These are phyloP conservation scores for Neonothopanus nambi DNA, from an alignment of 1,284 basidiomycete species.

Conservation along the genomic window DNA sequence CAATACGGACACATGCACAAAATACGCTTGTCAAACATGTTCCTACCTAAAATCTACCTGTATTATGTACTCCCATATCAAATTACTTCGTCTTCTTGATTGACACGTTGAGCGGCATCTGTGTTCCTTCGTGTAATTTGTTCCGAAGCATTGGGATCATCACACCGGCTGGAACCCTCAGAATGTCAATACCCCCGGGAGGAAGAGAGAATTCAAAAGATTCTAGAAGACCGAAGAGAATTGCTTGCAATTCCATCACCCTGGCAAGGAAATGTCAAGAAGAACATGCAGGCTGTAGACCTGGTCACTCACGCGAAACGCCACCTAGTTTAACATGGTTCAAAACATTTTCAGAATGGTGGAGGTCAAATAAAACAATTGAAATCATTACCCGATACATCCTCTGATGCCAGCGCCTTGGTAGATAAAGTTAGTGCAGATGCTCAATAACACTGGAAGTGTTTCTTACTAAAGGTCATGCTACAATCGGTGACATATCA, in stretches of 20 bases:
- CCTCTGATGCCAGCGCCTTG: slow-evolving; percentile 11
- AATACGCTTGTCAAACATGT: slow-evolving; percentile 69
- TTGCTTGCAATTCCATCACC: slow-evolving; percentile 13
- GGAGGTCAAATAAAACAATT: not conserved
- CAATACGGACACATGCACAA: slow-evolving; percentile 77
- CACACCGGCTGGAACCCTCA: slow-evolving; percentile 19
- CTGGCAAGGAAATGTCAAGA: not conserved
- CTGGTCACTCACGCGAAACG: slow-evolving; percentile 7
- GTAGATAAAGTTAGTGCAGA: not conserved
- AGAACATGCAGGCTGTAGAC: too few relatives aligned
- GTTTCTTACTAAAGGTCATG: slow-evolving; percentile 12
- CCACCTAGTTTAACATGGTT: not conserved
- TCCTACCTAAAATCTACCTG: not conserved
- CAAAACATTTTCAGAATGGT: not conserved
- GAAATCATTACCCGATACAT: slow-evolving; percentile 10
- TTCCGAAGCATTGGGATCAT: slow-evolving; percentile 26
- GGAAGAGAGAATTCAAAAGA: slow-evolving; percentile 25
- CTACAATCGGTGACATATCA: not conserved
- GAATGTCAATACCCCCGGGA: slow-evolving; percentile 20
- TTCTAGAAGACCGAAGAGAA: slow-evolving; percentile 24
- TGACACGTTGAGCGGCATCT: slow-evolving; percentile 16
- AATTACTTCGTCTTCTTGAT: not conserved
- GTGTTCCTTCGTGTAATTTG: slow-evolving; percentile 19
- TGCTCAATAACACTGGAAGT: not conserved
- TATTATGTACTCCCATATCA: not conserved